Percentiles rank a stretch among this genome's conserved stretches.
Evolutionary conservation across 306 rosid genomes (phyloP).

Genomic region (Cicer pinnatifidum): DNA sequence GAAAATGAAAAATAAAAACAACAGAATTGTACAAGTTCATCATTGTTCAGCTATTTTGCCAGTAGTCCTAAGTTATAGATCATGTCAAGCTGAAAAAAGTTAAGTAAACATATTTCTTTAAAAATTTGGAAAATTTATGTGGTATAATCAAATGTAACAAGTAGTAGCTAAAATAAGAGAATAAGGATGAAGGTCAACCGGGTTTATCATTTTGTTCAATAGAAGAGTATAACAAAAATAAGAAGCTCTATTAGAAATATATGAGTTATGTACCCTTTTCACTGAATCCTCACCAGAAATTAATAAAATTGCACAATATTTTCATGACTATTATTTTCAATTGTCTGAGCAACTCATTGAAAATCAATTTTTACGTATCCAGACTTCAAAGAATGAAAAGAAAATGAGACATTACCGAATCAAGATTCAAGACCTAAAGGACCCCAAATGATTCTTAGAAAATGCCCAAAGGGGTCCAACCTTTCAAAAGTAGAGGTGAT

Average conservation of each 20-base stretch:
- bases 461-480: neutral
- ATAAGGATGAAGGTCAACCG: slow-evolving; percentile 2
- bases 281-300: slow-evolving; percentile 10
- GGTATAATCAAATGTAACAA: neutral
- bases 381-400: slow-evolving; percentile 34
- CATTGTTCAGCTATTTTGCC: slow-evolving; percentile 26
- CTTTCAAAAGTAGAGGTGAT: slow-evolving; percentile 31
- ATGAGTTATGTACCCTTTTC: neutral
- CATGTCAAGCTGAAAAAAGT: neutral
- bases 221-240: slow-evolving; percentile 26
- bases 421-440: slow-evolving; percentile 35
- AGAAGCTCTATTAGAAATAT: neutral
- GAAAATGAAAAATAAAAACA: slow-evolving; percentile 6
- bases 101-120: neutral
- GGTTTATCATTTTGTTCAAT: slow-evolving; percentile 18
- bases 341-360: slow-evolving; percentile 14
- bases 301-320: slow-evolving; percentile 9
- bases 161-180: neutral
- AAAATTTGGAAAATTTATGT: neutral
- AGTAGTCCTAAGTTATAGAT: slow-evolving; percentile 12
- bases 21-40: slow-evolving; percentile 7
- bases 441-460: neutral
- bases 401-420: slow-evolving; percentile 3
- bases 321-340: slow-evolving; percentile 29
- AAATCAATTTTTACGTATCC: slow-evolving; percentile 1